Evolutionary conservation across 2,329 filamentous ascomycete genomes (phyloP).

Genomic region (Geosmithia morbida): DNA sequence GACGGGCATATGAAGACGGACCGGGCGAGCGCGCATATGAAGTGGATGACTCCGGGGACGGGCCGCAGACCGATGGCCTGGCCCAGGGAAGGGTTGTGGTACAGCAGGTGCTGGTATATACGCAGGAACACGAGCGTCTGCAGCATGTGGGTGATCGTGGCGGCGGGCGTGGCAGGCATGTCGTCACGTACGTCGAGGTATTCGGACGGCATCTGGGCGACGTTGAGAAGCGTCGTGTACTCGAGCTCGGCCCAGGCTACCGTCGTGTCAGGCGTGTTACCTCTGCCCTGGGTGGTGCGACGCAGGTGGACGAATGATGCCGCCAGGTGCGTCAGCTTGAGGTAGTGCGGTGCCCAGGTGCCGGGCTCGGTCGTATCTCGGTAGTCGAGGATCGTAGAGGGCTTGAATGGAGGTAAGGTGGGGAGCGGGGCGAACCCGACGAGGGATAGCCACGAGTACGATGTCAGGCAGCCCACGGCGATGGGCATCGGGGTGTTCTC

Average conservation of each 20-base stretch:
- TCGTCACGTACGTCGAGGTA: not conserved
- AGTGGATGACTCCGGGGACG: not conserved
- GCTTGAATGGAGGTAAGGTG: not conserved
- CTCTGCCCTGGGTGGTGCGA: not conserved
- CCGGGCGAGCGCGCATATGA: not conserved
- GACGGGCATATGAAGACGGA: not conserved
- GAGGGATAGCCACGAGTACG: not conserved
- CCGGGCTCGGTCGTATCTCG: not conserved
- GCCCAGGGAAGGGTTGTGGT: not conserved
- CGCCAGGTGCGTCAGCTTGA: not conserved
- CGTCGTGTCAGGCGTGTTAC: not conserved
- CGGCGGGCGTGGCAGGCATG: not conserved
- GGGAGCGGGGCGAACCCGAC: not conserved
- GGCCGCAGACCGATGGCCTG: not conserved
- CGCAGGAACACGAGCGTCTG: not conserved
- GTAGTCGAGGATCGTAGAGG: not conserved
- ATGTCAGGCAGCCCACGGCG: not conserved
- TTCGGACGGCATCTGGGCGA: not conserved
- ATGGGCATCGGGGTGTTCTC: not conserved
- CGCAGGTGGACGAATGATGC: not conserved
- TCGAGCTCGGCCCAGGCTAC: not conserved
- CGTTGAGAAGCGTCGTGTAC: not conserved
- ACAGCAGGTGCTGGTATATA: not conserved
- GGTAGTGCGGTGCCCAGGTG: not conserved
- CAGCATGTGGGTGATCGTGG: not conserved